Evolutionary conservation across 208 protist species (phyloP).

Genomic region (Acanthamoeba polyphaga): DNA sequence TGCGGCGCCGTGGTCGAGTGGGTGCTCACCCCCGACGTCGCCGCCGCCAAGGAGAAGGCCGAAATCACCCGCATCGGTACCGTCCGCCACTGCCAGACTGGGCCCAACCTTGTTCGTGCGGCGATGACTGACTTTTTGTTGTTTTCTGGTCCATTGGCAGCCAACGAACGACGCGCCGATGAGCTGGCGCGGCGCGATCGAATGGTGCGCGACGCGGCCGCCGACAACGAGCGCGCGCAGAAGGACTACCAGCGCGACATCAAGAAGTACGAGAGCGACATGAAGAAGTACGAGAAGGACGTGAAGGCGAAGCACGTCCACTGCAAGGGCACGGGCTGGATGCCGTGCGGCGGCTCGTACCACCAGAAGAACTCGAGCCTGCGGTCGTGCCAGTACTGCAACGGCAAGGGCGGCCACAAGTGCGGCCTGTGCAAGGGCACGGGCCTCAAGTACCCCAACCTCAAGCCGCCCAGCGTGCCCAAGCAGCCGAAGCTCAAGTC

Average conservation of each 20-base stretch:
- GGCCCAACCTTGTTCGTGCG: background rate
- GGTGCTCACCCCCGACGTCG: background rate
- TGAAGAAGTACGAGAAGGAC: conserved; percentile 28
- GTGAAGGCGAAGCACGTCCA: background rate
- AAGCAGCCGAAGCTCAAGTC: background rate
- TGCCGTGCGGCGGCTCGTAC: background rate
- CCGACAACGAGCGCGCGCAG: background rate
- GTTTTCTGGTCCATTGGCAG: background rate
- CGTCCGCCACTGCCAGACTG: background rate
- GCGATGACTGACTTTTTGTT: background rate
- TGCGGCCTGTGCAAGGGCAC: background rate
- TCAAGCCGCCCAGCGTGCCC: background rate
- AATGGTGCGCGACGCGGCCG: background rate
- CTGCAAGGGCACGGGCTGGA: conserved; percentile 15
- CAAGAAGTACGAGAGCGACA: background rate
- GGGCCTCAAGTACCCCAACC: background rate
- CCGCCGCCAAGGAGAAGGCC: background rate
- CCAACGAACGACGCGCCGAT: background rate
- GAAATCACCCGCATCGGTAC: background rate
- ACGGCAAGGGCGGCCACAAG: conserved; percentile 5
- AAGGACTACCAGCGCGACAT: background rate
- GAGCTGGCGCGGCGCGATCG: background rate
- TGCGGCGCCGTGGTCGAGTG: conserved; percentile 11
- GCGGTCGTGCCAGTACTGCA: background rate
- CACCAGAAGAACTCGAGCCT: background rate